These are phyloP conservation scores for Ogataea zsoltii DNA, from an alignment of 805 yeast species.

Conservation along the genomic window DNA sequence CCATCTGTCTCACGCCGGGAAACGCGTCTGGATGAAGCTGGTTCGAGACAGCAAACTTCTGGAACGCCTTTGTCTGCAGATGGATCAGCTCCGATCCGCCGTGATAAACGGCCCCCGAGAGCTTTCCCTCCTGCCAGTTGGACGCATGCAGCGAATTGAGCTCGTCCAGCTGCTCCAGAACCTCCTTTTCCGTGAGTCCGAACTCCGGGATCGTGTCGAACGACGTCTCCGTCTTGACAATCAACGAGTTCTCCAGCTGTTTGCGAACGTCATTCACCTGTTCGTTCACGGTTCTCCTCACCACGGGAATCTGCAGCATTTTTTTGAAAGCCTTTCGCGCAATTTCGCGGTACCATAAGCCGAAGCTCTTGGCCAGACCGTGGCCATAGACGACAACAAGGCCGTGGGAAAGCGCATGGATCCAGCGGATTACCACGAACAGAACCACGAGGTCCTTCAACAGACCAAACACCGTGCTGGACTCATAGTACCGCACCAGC, in stretches of 20 bases:
- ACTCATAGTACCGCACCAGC: conserved; percentile 7
- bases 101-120: conserved; percentile 96
- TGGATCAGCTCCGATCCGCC: conserved; percentile 80
- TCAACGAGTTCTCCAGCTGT: conserved; percentile 56
- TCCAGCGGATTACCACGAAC: conserved; percentile 9
- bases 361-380: conserved; percentile 22
- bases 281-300: conserved; percentile 55
- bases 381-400: conserved; percentile 25
- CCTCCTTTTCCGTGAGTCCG: conserved; percentile 53
- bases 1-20: conserved; percentile 96
- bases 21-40: conserved; percentile 97
- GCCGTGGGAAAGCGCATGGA: neutral
- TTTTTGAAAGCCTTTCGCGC: conserved; percentile 13
- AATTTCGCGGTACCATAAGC: neutral
- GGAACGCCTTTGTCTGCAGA: conserved; percentile 76
- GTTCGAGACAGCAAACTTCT: conserved; percentile 80
- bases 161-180: conserved; percentile 52
- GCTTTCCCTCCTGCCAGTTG: conserved; percentile 81
- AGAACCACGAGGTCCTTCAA: conserved; percentile 12
- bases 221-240: conserved; percentile 50
- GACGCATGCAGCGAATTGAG: conserved; percentile 54
- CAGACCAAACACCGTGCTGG: conserved; percentile 8
- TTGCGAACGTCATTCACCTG: conserved; percentile 53
- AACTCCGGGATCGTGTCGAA: conserved; percentile 54
- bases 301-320: conserved; percentile 31